Base-by-base conservation (phyloP, 2,329 filamentous ascomycete species). In the Fusarium sublunatum region DNA sequence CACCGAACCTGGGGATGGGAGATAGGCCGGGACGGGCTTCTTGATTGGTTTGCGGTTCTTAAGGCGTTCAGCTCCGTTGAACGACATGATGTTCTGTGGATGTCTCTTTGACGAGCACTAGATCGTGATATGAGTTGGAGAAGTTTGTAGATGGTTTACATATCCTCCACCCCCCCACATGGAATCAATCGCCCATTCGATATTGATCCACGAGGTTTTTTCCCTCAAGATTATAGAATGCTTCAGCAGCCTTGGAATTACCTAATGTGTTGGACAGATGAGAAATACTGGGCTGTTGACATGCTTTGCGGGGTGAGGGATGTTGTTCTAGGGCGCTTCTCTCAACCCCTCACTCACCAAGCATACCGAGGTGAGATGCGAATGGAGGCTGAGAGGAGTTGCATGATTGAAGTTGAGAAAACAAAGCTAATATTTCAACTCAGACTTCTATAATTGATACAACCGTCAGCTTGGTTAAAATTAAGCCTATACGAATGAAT, bases 1-100 rank as follows among this genome's bases (percentile, higher is more conserved):
- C 2, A 78, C 77, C 4, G 80, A 82, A 6, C 78, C 79, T 7
- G 75, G 73, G 3, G 69, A 74, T 8, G 81, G 75, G 4, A 82
- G 77, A 53, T 83, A 83, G 6, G 82, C 82, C 35, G 82, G 82
- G 31, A 78, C 77, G 10, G 82, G 81, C 64, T 77, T 79, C 31
- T 81, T 79, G 52, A 83, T 75, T 10, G 78, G 77, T 56, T 78
- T 77, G 34, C 80, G 76, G 64, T 77, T 76, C 59, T 73, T 72
- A 38, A 80, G 78, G 24, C 80, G 78, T 51, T 76, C 72, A n/a
- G 72, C 70, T 34, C 69, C 67, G 36, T 65, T 64, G 47, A 63
- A 61, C 7, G 65, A 53, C 69, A 71, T 71, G 26, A 40, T 67
- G 19, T 5, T 10, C 24, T 26, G 31, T 25, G 13, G 26, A 15